Conservation (phyloP, 176 grass and related monocot genomes). For the Aegilops longissima region DNA sequence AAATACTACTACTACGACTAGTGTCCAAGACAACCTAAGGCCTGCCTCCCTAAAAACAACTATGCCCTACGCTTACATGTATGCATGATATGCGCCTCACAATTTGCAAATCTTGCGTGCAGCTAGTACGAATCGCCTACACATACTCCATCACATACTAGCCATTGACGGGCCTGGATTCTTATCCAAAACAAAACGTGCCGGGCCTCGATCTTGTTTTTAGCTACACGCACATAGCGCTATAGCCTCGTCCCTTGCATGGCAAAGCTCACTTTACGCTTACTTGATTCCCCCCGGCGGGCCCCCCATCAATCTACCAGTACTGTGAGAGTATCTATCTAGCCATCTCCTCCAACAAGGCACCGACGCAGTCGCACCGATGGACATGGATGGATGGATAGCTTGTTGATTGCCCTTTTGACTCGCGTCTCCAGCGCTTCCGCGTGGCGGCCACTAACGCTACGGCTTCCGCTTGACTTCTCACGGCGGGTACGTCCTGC, state of each 20-base stretch:
- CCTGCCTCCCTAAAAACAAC: too few relatives aligned
- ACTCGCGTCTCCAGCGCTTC: not conserved
- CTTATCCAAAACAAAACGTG: not conserved
- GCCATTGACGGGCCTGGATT: not conserved
- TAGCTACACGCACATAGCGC: not conserved
- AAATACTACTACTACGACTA: not conserved
- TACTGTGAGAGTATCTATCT: not conserved
- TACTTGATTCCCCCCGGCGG: conserved; percentile 4
- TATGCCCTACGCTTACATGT: too few relatives aligned
- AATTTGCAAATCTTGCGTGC: conserved; percentile 1
- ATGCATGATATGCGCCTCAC: not conserved
- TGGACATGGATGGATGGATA: not conserved
- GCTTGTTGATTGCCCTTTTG: conserved; percentile 7
- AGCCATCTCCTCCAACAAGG: not conserved
- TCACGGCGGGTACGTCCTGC: not conserved
- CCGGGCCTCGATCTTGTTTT: not conserved
- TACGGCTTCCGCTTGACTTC: not conserved
- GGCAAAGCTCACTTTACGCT: conserved; percentile 35
- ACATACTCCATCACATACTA: not conserved
- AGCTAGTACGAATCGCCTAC: not conserved
- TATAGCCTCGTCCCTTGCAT: not conserved
- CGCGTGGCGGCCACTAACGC: conserved; percentile 23
- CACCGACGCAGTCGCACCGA: not conserved
- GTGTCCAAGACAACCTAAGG: not conserved
- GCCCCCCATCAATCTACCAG: not conserved